Percentiles rank a stretch among this genome's conserved stretches.
Evolutionary conservation across 2,329 filamentous ascomycete species (phyloP).

Genomic region (Davidsoniella australis): DNA sequence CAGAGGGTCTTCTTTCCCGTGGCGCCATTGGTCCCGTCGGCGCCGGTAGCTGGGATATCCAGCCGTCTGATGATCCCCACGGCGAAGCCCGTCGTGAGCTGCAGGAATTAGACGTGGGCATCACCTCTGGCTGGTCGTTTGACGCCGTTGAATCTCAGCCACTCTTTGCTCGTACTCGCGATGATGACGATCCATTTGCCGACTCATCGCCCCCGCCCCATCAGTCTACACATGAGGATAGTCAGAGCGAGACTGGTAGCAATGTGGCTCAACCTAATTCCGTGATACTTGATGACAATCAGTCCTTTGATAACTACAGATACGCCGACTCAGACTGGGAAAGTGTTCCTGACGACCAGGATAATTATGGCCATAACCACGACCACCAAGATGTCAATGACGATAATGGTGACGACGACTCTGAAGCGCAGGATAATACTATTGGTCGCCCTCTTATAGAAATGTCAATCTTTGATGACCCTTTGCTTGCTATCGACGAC

Average conservation of each 20-base stretch:
- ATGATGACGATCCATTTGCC: constrained; percentile 7
- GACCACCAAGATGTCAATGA: background rate
- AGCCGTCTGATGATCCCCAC: background rate
- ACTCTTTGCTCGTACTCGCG: constrained; percentile 10
- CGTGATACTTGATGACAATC: background rate
- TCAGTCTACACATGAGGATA: constrained; percentile 3
- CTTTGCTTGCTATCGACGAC: background rate
- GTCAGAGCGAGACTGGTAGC: background rate
- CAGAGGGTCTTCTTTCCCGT: constrained; percentile 34
- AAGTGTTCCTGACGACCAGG: constrained; percentile 5
- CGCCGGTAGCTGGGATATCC: constrained; percentile 34
- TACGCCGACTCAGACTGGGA: constrained; percentile 6
- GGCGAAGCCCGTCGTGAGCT: background rate
- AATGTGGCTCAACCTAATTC: constrained; percentile 2
- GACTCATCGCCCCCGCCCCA: constrained; percentile 9
- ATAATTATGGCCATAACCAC: background rate
- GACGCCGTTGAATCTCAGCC: constrained; percentile 9
- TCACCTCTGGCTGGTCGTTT: constrained; percentile 6
- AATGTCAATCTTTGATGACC: too few relatives aligned
- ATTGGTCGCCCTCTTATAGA: too few relatives aligned
- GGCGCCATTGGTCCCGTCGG: constrained; percentile 33
- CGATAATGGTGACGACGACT: background rate
- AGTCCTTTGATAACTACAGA: too few relatives aligned
- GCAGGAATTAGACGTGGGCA: background rate
- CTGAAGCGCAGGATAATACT: background rate